These are phyloP conservation scores for Umbellularia californica DNA, from an alignment of 164 flowering plant species.

Conservation along the genomic window DNA sequence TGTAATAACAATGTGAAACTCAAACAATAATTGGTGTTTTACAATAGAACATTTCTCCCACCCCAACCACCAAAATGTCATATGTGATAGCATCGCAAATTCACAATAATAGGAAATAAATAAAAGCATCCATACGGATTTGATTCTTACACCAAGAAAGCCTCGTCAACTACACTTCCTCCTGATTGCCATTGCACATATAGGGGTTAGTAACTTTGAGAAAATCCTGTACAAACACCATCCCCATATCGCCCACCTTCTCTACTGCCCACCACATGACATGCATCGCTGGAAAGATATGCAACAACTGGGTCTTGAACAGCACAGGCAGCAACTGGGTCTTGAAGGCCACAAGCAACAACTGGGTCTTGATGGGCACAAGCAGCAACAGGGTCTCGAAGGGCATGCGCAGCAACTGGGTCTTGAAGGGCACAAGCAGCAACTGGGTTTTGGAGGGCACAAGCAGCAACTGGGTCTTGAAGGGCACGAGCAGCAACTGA, in stretches of 20 bases:
- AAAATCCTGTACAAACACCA: conserved; percentile 8
- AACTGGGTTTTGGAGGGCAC: background rate
- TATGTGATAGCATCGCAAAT: too few relatives aligned
- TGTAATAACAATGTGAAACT: too few relatives aligned
- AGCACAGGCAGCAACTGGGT: conserved; percentile 3
- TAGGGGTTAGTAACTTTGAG: conserved; percentile 8
- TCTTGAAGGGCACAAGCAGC: too few relatives aligned
- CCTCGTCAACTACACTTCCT: conserved; percentile 1
- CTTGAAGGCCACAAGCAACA: background rate
- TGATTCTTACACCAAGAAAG: background rate
- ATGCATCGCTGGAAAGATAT: conserved; percentile 1
- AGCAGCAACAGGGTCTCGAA: too few relatives aligned
- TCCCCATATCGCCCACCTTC: background rate
- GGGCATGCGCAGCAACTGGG: too few relatives aligned
- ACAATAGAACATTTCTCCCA: too few relatives aligned
- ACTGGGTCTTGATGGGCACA: too few relatives aligned
- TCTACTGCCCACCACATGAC: background rate
- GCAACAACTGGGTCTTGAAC: conserved; percentile 19
- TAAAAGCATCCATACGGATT: too few relatives aligned
- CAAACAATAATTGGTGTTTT: too few relatives aligned
- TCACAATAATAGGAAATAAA: too few relatives aligned
- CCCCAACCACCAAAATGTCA: too few relatives aligned
- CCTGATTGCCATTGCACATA: conserved; percentile 1
- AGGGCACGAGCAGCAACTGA: background rate
- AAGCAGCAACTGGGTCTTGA: too few relatives aligned